Evolutionary conservation across 192 early-diverging fungal species (phyloP).

Genomic region (Linnemannia elongata): DNA sequence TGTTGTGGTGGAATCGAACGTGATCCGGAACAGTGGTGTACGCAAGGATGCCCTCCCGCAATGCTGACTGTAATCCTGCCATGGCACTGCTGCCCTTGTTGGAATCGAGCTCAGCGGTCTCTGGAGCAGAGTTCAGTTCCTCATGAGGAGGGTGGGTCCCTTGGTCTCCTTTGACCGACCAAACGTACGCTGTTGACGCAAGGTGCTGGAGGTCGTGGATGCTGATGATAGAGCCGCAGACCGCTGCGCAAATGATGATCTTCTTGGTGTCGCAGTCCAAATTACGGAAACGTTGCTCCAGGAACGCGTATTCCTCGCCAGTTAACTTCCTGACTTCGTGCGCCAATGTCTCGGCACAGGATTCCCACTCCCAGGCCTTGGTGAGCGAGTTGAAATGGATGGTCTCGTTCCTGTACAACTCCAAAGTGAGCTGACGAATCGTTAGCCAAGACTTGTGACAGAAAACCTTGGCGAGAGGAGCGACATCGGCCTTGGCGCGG

Average conservation of each 20-base stretch:
- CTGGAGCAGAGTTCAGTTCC: not conserved
- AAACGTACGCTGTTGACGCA: slow-evolving; percentile 37
- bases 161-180: not conserved
- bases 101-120: not conserved
- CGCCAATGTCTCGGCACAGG: slow-evolving; percentile 31
- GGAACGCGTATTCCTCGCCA: slow-evolving; percentile 45
- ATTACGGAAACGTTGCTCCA: slow-evolving; percentile 23
- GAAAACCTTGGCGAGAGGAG: slow-evolving; percentile 34
- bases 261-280: slow-evolving; percentile 52
- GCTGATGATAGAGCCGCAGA: slow-evolving; percentile 35
- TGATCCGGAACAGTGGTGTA: slow-evolving; percentile 38
- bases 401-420: slow-evolving; percentile 43
- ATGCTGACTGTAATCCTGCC: slow-evolving; percentile 42
- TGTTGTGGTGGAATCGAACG: slow-evolving; percentile 36
- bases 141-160: not conserved
- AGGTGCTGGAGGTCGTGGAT: slow-evolving; percentile 37
- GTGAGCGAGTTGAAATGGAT: slow-evolving; percentile 28
- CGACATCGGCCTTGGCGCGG: slow-evolving; percentile 22
- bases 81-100: slow-evolving; percentile 39
- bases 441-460: slow-evolving; percentile 41
- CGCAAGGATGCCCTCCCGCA: slow-evolving; percentile 41
- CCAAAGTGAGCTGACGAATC: slow-evolving; percentile 42
- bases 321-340: slow-evolving; percentile 39
- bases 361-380: slow-evolving; percentile 40
- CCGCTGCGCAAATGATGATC: slow-evolving; percentile 41